Percentiles rank a stretch among this genome's conserved stretches.
Conservation (phyloP, 2,329 filamentous ascomycete genomes). For the Pseudocercospora macadamiae region DNA sequence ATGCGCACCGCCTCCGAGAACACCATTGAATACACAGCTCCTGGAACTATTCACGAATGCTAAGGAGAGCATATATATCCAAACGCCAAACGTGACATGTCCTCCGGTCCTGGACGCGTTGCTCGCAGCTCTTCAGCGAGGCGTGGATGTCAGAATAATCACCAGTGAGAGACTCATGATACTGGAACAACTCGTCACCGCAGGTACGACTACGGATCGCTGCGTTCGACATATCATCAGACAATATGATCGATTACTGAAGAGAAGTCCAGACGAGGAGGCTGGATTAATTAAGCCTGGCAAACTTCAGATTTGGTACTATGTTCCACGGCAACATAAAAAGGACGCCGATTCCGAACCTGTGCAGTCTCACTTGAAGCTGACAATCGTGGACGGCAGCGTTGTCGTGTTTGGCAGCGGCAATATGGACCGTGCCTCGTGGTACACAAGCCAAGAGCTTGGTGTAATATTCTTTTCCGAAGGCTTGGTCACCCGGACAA, state of each 20-base stretch:
- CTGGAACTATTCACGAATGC: conserved; percentile 64
- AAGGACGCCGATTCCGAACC: conserved; percentile 50
- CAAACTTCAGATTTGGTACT: conserved; percentile 62
- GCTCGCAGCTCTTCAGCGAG: conserved; percentile 62
- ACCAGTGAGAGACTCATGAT: conserved; percentile 47
- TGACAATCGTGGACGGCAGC: conserved; percentile 71
- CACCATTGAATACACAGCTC: conserved; percentile 69
- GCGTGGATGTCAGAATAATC: conserved; percentile 62
- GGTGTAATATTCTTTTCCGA: conserved; percentile 62
- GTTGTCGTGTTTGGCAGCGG: conserved; percentile 74
- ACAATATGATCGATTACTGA: conserved; percentile 49
- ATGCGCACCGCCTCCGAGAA: conserved; percentile 58
- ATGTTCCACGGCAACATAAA: conserved; percentile 42
- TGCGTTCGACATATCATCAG: conserved; percentile 64
- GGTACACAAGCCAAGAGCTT: conserved; percentile 84
- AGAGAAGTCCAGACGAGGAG: conserved; percentile 45
- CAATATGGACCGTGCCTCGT: conserved; percentile 83
- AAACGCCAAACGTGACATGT: conserved; percentile 79
- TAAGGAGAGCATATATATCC: conserved; percentile 63
- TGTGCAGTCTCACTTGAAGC: conserved; percentile 75
- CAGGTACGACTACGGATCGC: conserved; percentile 71
- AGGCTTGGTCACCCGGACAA: conserved; percentile 39
- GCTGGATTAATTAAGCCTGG: conserved; percentile 51
- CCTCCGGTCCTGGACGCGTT: conserved; percentile 65
- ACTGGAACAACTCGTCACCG: conserved; percentile 78